These are phyloP conservation scores for Podospora fimiseda DNA, from an alignment of 495 filamentous ascomycete species.

Conservation along the genomic window DNA sequence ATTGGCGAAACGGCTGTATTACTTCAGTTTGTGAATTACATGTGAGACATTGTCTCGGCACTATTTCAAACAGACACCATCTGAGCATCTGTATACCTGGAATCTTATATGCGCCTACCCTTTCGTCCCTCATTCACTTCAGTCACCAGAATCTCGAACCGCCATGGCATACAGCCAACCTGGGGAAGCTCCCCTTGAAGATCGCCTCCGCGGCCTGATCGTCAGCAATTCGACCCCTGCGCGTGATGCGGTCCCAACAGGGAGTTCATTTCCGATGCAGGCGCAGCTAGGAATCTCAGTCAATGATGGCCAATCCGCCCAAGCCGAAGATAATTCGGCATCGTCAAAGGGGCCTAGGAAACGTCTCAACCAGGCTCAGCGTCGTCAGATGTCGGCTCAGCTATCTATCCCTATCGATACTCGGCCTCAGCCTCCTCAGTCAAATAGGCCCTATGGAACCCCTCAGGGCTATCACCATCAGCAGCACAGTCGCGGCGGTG, in stretches of 20 bases:
- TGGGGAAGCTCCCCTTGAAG: constrained; percentile 28
- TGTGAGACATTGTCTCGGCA: too few relatives aligned
- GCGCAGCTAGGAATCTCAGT: too few relatives aligned
- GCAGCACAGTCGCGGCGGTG: constrained; percentile 12
- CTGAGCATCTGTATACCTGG: too few relatives aligned
- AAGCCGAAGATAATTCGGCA: background rate
- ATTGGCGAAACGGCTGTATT: too few relatives aligned
- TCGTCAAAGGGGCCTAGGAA: constrained; percentile 26
- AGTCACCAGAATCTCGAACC: background rate
- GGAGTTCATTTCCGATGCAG: background rate
- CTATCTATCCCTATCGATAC: constrained; percentile 45
- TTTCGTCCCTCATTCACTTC: too few relatives aligned
- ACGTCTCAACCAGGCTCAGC: constrained; percentile 50
- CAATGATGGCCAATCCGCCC: background rate
- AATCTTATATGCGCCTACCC: too few relatives aligned
- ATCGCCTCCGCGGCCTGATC: constrained; percentile 38
- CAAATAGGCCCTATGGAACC: constrained; percentile 13
- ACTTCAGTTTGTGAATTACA: too few relatives aligned
- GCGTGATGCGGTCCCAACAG: background rate
- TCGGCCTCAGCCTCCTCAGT: constrained; percentile 21
- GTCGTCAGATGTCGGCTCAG: constrained; percentile 49
- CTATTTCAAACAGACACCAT: too few relatives aligned
- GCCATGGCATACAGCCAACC: constrained; percentile 22
- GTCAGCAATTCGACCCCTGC: constrained; percentile 24
- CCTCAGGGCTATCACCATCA: constrained; percentile 12